Base-by-base conservation (phyloP, 2,329 filamentous ascomycete species). In the Microdochium bolleyi region DNA sequence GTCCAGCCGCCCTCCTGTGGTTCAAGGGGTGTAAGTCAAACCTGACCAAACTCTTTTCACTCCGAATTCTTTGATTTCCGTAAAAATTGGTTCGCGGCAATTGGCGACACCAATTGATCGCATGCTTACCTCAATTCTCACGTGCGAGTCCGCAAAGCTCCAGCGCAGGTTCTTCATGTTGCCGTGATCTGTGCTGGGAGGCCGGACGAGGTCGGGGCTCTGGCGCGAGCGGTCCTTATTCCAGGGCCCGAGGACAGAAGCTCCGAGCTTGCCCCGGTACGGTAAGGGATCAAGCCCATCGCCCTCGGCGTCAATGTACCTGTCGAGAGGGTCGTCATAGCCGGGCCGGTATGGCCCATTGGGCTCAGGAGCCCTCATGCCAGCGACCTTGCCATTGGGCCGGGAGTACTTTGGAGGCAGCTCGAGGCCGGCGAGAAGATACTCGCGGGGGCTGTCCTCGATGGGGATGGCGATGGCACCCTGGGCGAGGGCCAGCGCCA, bases 1-100 rank as follows among this genome's bases (percentile, higher is more conserved):
- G 87, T 88, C 87, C 87, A 91, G 51, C 87, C 86, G 49, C 84
- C 85, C 67, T 89, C 85, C 76, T 89, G 52, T 41, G 19, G 24
- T 30, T 27, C 14, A 24, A 27, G 3, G 16, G 13, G 41, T 21
- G n/a, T 24, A 46, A 21, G 41, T 46, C 41, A 22, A 13, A 3
- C 3, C 13, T 13, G 10, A 8, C n/a, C n/a, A n/a, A n/a, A n/a
- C n/a, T n/a, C n/a, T n/a, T n/a, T n/a, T n/a, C n/a, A n/a, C n/a
- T n/a, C n/a, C n/a, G n/a, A n/a, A n/a, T n/a, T n/a, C n/a, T n/a
- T n/a, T n/a, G n/a, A n/a, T n/a, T n/a, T n/a, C n/a, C n/a, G n/a
- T 46, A 19, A 8, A 8, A 19, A 22, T 16, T 16, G 3, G 19
- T 24, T 13, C 16, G 41, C n/a, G 7, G 5, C n/a, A 46, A 46